Evolutionary conservation across 169 alveolate species (phyloP).

Genomic region (Plasmodium vinckei): DNA sequence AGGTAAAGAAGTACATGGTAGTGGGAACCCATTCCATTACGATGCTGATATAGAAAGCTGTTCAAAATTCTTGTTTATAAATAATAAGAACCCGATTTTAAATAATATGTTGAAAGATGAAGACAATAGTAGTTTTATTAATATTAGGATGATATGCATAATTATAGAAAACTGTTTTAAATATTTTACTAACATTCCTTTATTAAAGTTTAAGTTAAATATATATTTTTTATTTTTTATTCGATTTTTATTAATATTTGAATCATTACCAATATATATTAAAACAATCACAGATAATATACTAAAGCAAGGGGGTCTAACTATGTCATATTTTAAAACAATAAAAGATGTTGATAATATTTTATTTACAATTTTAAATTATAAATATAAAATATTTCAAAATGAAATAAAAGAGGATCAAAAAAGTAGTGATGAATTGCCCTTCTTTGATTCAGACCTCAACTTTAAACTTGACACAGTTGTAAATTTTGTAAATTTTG

Average conservation of each 20-base stretch:
- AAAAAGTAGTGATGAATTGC: not conserved
- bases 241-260: constrained; percentile 33
- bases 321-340: constrained; percentile 8
- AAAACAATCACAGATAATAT: not conserved
- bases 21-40: not conserved
- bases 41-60: not conserved
- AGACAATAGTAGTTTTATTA: constrained; percentile 33
- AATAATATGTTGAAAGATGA: constrained; percentile 17
- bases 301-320: not conserved
- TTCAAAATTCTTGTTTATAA: constrained; percentile 30
- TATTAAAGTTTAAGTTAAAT: constrained; percentile 23
- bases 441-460: not conserved
- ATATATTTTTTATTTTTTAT: constrained; percentile 36
- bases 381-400: constrained; percentile 29
- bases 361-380: constrained; percentile 12
- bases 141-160: constrained; percentile 53
- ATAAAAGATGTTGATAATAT: constrained; percentile 18
- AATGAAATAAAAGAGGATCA: constrained; percentile 3
- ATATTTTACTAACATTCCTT: constrained; percentile 24
- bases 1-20: not conserved
- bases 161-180: constrained; percentile 38
- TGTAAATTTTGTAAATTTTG: too few relatives aligned
- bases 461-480: not conserved
- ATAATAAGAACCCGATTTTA: constrained; percentile 41
- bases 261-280: constrained; percentile 47